Percentiles rank a stretch among this genome's conserved stretches.
phyloP scores from a whole-genome alignment of 108 stramenopile genomes.

The Skeletonema tropicum region DNA sequence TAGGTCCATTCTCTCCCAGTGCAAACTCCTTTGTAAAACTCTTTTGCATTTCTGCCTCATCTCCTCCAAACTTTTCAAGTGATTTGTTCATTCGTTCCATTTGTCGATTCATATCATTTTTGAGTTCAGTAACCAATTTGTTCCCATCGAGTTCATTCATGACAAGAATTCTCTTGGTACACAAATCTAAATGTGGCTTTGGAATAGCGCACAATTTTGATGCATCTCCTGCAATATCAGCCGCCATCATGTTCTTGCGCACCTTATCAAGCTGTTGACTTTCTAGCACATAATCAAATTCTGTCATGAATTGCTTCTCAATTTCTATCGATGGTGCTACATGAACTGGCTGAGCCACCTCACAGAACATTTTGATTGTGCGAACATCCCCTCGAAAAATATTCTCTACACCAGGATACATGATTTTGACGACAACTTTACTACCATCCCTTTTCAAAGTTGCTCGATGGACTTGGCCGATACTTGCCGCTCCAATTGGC shows the following conservation, averaged over 20 bases:
- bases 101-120: constrained; percentile 59
- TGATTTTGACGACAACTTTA: constrained; percentile 81
- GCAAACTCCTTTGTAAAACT: constrained; percentile 52
- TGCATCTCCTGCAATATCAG: constrained; percentile 56
- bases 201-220: constrained; percentile 62
- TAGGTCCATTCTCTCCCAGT: constrained; percentile 64
- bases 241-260: constrained; percentile 65
- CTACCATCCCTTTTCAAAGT: constrained; percentile 62
- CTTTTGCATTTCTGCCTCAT: constrained; percentile 43
- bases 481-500: constrained; percentile 85
- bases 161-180: constrained; percentile 79
- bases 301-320: constrained; percentile 91
- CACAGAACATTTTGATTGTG: constrained; percentile 80
- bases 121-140: constrained; percentile 71
- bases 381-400: constrained; percentile 81
- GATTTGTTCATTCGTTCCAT: constrained; percentile 54
- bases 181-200: constrained; percentile 65
- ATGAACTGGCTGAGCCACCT: constrained; percentile 89
- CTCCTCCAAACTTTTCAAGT: constrained; percentile 50
- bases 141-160: constrained; percentile 85
- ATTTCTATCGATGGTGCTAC: constrained; percentile 88
- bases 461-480: constrained; percentile 89
- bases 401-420: constrained; percentile 82
- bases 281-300: constrained; percentile 92
- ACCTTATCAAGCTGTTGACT: constrained; percentile 67